Conservation (phyloP, 345 rosid genomes). For the Sapria himalayana region DNA sequence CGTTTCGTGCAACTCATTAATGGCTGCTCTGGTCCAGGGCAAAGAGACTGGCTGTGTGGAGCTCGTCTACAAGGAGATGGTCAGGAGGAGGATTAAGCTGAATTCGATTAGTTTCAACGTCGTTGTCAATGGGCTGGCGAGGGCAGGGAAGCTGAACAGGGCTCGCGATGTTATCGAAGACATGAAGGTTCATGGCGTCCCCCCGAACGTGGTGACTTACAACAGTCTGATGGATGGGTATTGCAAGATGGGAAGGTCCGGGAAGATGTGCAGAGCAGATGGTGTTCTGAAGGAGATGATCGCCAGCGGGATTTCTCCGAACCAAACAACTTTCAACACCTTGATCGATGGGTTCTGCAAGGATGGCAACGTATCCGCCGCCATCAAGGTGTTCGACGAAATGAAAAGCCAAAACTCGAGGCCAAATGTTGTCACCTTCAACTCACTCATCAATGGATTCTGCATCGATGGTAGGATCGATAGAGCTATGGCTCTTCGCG, state of each 20-base stretch:
- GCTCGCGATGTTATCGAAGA: conserved; percentile 51
- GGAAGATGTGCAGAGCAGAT: conserved; percentile 67
- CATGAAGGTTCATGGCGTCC: conserved; percentile 34
- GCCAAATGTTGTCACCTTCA: conserved; percentile 40
- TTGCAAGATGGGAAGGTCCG: conserved; percentile 38
- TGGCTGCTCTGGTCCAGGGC: conserved; percentile 39
- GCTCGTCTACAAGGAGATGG: conserved; percentile 40
- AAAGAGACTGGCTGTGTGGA: conserved; percentile 27
- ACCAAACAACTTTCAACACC: conserved; percentile 47
- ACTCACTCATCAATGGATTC: conserved; percentile 35
- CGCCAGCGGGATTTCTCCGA: conserved; percentile 20
- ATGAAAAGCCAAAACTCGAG: conserved; percentile 41
- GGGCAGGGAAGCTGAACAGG: conserved; percentile 48
- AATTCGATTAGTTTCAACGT: conserved; percentile 31
- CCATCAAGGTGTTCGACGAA: conserved; percentile 39
- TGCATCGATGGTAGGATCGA: conserved; percentile 26
- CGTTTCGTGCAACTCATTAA: conserved; percentile 54
- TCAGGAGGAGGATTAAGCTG: conserved; percentile 33
- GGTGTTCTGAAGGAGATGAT: conserved; percentile 51
- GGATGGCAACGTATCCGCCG: conserved; percentile 34
- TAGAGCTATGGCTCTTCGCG: conserved; percentile 27
- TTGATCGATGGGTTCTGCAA: conserved; percentile 68
- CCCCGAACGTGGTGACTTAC: conserved; percentile 35
- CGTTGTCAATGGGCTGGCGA: conserved; percentile 39
- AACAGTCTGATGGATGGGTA: conserved; percentile 54